Base-by-base conservation (phyloP, 2,329 filamentous ascomycete genomes). In the Fusarium metavorans region DNA sequence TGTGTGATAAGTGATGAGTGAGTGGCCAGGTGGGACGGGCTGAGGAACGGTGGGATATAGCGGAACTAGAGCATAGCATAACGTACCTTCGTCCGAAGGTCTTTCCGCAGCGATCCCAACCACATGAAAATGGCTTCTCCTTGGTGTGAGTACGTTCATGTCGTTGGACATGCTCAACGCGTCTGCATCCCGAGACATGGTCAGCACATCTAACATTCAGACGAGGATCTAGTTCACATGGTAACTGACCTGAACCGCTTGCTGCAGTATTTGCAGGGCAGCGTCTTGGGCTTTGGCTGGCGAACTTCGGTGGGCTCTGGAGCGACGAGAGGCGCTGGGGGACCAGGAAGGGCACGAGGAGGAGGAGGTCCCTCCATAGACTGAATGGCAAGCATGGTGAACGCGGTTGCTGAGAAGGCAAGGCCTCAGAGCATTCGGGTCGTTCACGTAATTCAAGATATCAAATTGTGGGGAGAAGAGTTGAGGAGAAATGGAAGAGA, bases 61-160 rank as follows among this genome's bases (percentile, higher is more conserved):
- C 71, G 68, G 59, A 61, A 71, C 54, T 71, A 77, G 65, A 76
- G 70, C 57, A 73, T 64, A 74, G 86, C 88, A 72, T 64, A 74
- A 86, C 89, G 86, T 81, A 91, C 89, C 89, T 86, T 83, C 90
- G 84, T 78, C 89, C 89, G 82, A 91, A 92, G 2, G 87, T 90
- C 82, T 91, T 91, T 58, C 89, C 89, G 81, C 90, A 92, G 48
- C 87, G 85, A 78, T 87, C 86, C 88, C 89, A 90, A 71, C 78
- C 84, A 76, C 90, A 92, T 60, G 87, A 86, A 79, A 91, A 92
- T 10, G 90, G 90, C 80, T 91, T 91, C 82, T 91, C 90, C 78
- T 91, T 91, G 75, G 90, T 92, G 81, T 92, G 90, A 37, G 89
- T 91, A 72, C 89, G 86, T 81, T 91, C 89, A 80, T 92, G 90